Evolutionary conservation across 225 moss, liverwort and hornwort genomes (phyloP), one percentile per base, ranked within the genome.

Genomic region (Sphagnum tenellum): DNA sequence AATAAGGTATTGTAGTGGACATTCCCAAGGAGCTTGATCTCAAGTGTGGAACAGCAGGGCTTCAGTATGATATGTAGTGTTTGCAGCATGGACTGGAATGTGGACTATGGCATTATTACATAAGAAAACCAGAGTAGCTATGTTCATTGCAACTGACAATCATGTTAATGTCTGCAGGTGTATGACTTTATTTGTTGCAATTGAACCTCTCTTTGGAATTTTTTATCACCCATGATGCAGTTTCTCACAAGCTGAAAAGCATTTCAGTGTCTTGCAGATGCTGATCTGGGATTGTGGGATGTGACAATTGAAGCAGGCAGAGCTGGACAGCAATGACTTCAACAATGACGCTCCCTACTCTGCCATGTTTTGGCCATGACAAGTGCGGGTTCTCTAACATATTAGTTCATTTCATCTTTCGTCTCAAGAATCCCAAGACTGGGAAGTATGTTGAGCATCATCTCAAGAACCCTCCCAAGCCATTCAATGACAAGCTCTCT

Each of bases 261-360:
- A 3, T 3, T 13, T 3, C 44, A 12, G 13, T 12, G 14, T 58
- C 29, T 58, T 58, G 29, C 3, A 7, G 4, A 3, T 13, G 1
- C 44, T 58, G 8, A 10, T 60, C 61, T 61, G 61, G 61, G 61
- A 29, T 45, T 12, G 45, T 5, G 44, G 7, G 61, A 46, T 7
- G 47, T 48, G 61, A 47, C 57, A 47, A 46, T 14, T 64, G 0
- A 90, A 98, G 74, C 92, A 92, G 67, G 85, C 92, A 7, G 92
- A 92, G 54, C 92, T 92, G 96, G 89, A 90, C 11, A 88, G 92
- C 0, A 84, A 87, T 65, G 90, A 98, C 74, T 98, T 98, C 64
- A 90, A 98, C 70, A 98, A 92, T 67, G 88, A 88, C 62, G 84
- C 92, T 4, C 92, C 96, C 1, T 98, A 98, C 60, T 98, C 96